Percentiles rank a stretch among this genome's conserved stretches.
Evolutionary conservation across 306 rosid species (phyloP).

Genomic region (Castanea crenata): DNA sequence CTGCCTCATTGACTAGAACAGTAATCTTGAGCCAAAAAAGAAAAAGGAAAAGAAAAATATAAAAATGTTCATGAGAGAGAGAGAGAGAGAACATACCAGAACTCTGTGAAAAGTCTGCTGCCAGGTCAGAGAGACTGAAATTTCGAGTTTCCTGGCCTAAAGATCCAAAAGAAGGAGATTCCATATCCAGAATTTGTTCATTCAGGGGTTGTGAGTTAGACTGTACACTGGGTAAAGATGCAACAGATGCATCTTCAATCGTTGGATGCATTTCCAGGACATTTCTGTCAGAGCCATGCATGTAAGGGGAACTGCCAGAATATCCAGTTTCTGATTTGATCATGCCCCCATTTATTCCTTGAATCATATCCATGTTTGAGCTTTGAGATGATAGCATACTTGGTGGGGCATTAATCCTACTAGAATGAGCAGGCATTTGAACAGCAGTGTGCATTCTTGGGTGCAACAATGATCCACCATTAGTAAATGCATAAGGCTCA

Average conservation of each 20-base stretch:
- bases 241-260: slow-evolving; percentile 62
- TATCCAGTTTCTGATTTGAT: slow-evolving; percentile 75
- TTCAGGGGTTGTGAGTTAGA: slow-evolving; percentile 57
- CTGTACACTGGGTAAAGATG: slow-evolving; percentile 50
- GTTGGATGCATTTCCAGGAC: slow-evolving; percentile 55
- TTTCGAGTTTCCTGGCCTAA: slow-evolving; percentile 69
- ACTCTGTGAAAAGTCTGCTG: slow-evolving; percentile 74
- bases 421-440: slow-evolving; percentile 55
- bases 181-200: slow-evolving; percentile 55
- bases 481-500: slow-evolving; percentile 3
- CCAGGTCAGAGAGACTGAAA: slow-evolving; percentile 85
- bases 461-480: slow-evolving; percentile 66
- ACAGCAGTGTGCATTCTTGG: slow-evolving; percentile 55
- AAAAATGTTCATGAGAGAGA: slow-evolving; percentile 16
- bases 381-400: slow-evolving; percentile 53
- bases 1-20: not conserved
- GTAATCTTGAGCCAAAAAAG: not conserved
- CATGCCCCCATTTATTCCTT: slow-evolving; percentile 73
- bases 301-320: slow-evolving; percentile 57
- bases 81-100: slow-evolving; percentile 55
- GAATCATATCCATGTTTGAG: slow-evolving; percentile 64
- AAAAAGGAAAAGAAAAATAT: not conserved
- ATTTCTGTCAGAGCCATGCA: slow-evolving; percentile 60
- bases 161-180: slow-evolving; percentile 62
- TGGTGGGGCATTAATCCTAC: slow-evolving; percentile 57